Conservation (phyloP, 2,329 filamentous ascomycete species). For the Pseudogymnoascus pannorum region DNA sequence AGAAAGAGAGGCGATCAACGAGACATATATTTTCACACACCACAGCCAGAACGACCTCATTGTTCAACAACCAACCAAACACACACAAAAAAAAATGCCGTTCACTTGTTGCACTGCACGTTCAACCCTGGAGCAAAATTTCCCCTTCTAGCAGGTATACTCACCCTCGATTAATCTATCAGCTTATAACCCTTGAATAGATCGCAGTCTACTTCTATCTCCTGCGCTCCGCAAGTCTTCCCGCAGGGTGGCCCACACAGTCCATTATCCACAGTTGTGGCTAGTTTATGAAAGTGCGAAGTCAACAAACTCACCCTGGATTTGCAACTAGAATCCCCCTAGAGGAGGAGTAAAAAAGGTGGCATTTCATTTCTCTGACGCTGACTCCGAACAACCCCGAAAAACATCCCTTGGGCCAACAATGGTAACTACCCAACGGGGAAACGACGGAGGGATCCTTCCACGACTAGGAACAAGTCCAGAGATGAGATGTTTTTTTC, state of each 20-base stretch:
- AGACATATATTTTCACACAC: background rate
- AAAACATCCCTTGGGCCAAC: background rate
- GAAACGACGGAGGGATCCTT: background rate
- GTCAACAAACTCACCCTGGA: background rate
- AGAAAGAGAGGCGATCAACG: background rate
- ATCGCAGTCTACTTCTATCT: background rate
- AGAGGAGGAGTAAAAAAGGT: background rate
- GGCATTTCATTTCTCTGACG: background rate
- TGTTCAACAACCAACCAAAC: background rate
- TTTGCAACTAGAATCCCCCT: background rate
- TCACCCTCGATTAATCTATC: slow-evolving; percentile 1
- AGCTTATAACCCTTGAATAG: background rate
- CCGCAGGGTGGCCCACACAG: background rate
- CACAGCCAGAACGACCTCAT: background rate
- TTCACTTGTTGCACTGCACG: background rate
- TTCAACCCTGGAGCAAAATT: background rate
- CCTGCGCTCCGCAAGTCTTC: background rate
- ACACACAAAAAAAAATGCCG: background rate
- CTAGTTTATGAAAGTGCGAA: background rate
- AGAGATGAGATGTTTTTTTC: background rate
- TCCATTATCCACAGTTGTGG: background rate
- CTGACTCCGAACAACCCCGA: background rate
- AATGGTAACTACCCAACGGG: background rate
- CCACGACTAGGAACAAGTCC: background rate
- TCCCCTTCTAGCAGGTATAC: background rate